phyloP scores from a whole-genome alignment of 345 rosid species.

The Syzygium aqueum region DNA sequence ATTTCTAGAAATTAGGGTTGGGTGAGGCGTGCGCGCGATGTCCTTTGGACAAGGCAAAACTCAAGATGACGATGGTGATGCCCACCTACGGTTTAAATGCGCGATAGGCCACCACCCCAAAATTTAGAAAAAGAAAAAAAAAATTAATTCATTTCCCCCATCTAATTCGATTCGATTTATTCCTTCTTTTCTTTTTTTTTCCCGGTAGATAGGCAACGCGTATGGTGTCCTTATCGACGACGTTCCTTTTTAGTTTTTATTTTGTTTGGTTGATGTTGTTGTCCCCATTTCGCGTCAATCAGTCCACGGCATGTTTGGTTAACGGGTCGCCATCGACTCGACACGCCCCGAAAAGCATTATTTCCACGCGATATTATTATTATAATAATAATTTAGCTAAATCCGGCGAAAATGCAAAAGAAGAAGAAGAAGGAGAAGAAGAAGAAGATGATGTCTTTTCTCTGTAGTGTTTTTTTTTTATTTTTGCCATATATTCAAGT shows the following conservation, averaged over 20 bases:
- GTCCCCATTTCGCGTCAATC: neutral
- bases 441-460: neutral
- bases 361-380: neutral
- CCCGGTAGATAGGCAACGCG: neutral
- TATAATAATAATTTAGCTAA: neutral
- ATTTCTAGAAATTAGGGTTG: neutral
- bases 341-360: neutral
- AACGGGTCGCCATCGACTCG: constrained; percentile 19
- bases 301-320: constrained; percentile 16
- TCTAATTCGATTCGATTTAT: neutral
- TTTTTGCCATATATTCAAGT: neutral
- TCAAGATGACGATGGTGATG: neutral
- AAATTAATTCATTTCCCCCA: neutral
- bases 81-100: neutral
- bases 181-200: neutral
- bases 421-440: no score
- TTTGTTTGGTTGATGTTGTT: neutral
- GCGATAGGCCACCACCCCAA: neutral
- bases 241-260: neutral
- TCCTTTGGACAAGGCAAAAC: constrained; percentile 1
- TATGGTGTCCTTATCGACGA: neutral
- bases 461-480: neutral
- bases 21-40: constrained; percentile 6
- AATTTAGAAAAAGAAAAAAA: no score
- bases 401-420: neutral